phyloP scores from a whole-genome alignment of 1,284 basidiomycete genomes.

The Exobasidium rhododendri region DNA sequence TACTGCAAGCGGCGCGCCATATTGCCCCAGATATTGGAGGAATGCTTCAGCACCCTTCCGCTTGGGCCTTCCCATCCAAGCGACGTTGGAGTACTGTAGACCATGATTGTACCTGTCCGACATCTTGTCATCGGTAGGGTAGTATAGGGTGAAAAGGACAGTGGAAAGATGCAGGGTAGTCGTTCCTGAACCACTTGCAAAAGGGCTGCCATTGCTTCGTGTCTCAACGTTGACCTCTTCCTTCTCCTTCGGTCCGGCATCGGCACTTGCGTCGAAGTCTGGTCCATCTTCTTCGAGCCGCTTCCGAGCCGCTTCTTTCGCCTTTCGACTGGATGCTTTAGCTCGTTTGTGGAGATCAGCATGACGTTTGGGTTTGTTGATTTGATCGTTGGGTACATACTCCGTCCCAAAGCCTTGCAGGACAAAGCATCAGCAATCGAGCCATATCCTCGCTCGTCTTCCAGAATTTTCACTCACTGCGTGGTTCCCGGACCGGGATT shows the following conservation, averaged over 20 bases:
- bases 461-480: slow-evolving; percentile 6
- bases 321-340: slow-evolving; percentile 16
- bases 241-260: not conserved
- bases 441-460: not conserved
- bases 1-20: slow-evolving; percentile 28
- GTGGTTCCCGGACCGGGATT: slow-evolving; percentile 35
- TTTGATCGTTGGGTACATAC: slow-evolving; percentile 21
- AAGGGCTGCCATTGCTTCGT: slow-evolving; percentile 19
- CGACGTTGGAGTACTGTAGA: slow-evolving; percentile 11
- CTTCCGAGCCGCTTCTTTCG: not conserved
- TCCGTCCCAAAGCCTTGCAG: slow-evolving; percentile 14
- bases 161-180: slow-evolving; percentile 40
- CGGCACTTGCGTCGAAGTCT: not conserved
- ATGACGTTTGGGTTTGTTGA: slow-evolving; percentile 21
- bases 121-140: slow-evolving; percentile 23
- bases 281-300: not conserved
- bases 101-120: slow-evolving; percentile 18
- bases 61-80: slow-evolving; percentile 40
- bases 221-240: not conserved
- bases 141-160: slow-evolving; percentile 45
- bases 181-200: slow-evolving; percentile 23
- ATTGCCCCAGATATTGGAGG: slow-evolving; percentile 39
- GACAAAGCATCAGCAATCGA: not conserved
- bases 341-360: slow-evolving; percentile 17
- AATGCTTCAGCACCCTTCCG: slow-evolving; percentile 26